phyloP scores from a whole-genome alignment of 108 stramenopile species.

The Stephanodiscus triporus region DNA sequence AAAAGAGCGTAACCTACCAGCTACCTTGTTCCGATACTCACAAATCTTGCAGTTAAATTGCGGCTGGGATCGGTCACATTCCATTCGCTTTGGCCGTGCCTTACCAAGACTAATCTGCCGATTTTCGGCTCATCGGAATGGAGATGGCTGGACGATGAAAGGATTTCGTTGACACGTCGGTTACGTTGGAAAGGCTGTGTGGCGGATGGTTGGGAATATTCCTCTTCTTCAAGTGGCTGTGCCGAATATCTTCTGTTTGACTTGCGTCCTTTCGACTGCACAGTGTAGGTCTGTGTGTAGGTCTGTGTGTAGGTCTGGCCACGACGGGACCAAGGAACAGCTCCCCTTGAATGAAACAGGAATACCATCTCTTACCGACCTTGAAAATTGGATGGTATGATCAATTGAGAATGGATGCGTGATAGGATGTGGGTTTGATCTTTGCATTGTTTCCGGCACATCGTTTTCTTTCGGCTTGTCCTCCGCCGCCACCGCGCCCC shows the following conservation, averaged over 20 bases:
- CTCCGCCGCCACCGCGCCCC: not conserved
- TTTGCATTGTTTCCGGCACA: not conserved
- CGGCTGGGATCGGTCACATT: slow-evolving; percentile 36
- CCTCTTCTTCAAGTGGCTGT: not conserved
- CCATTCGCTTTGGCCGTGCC: slow-evolving; percentile 34
- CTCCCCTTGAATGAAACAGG: not conserved
- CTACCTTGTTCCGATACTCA: slow-evolving; percentile 11
- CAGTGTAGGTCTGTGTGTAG: not conserved
- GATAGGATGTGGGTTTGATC: not conserved
- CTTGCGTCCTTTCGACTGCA: not conserved
- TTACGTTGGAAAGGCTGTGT: no score
- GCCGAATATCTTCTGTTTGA: not conserved
- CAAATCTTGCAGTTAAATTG: slow-evolving; percentile 37
- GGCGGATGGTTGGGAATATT: not conserved
- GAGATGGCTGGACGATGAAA: not conserved
- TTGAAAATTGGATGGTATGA: no score
- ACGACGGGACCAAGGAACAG: not conserved
- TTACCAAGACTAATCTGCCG: slow-evolving; percentile 22
- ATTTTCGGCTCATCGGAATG: slow-evolving; percentile 11
- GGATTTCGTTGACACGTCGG: not conserved
- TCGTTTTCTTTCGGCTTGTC: not conserved
- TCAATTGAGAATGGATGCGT: no score
- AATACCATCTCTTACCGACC: not conserved
- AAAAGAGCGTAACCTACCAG: not conserved
- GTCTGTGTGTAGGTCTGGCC: not conserved